These are phyloP conservation scores for Capronia americana DNA, from an alignment of 2,329 filamentous ascomycete genomes.

Conservation along the genomic window DNA sequence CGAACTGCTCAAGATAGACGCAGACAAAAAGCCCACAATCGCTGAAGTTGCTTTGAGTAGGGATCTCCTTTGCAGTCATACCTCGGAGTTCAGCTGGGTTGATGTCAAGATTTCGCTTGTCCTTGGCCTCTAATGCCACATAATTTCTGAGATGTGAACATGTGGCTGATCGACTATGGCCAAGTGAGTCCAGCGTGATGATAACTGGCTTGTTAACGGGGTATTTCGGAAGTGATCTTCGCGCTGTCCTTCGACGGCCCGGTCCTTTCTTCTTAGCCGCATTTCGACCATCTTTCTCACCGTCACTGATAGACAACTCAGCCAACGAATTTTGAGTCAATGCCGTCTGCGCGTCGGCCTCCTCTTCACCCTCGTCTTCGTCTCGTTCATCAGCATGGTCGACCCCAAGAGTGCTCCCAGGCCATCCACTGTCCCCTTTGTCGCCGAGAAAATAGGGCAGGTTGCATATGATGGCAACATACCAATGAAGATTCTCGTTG, in stretches of 20 bases:
- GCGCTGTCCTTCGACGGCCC: constrained; percentile 41
- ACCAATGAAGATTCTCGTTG: constrained; percentile 89
- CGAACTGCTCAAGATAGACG: constrained; percentile 82
- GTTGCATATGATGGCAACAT: constrained; percentile 93
- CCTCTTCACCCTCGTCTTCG: constrained; percentile 11
- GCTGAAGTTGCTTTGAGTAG: constrained; percentile 79
- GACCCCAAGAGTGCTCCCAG: neutral
- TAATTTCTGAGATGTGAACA: constrained; percentile 73
- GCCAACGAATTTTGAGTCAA: constrained; percentile 29
- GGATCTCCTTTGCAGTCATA: constrained; percentile 76
- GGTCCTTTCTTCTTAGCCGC: constrained; percentile 27
- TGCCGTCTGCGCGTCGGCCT: constrained; percentile 9
- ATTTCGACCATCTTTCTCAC: constrained; percentile 28
- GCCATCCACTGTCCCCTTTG: constrained; percentile 33
- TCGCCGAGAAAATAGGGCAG: constrained; percentile 48
- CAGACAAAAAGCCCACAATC: constrained; percentile 91
- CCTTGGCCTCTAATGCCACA: constrained; percentile 72
- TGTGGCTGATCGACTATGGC: constrained; percentile 67
- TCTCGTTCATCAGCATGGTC: constrained; percentile 12
- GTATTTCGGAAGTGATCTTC: constrained; percentile 48
- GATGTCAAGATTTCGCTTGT: constrained; percentile 54
- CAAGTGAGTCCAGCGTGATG: constrained; percentile 86
- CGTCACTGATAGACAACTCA: constrained; percentile 28
- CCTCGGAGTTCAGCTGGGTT: constrained; percentile 59
- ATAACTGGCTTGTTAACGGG: constrained; percentile 69